These are phyloP conservation scores for Toxoplasma gondii DNA, from an alignment of 169 alveolate species.

Conservation along the genomic window DNA sequence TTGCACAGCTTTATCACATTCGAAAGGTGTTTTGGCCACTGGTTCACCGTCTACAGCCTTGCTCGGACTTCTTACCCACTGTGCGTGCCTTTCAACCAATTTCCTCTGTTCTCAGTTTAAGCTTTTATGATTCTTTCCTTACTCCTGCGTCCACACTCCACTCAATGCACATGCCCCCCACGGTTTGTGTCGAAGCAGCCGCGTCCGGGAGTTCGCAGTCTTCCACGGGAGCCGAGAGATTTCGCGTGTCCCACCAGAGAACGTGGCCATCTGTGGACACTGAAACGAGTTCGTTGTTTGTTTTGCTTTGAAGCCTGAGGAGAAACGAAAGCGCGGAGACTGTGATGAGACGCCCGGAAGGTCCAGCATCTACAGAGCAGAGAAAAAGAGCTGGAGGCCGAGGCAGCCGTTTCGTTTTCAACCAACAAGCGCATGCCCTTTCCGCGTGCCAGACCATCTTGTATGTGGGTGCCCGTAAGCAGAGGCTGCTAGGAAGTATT, in stretches of 20 bases:
- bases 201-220: constrained; percentile 72
- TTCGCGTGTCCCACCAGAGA: constrained; percentile 93
- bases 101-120: no score
- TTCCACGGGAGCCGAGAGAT: constrained; percentile 83
- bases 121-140: background rate
- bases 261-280: constrained; percentile 91
- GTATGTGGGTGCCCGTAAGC: no score
- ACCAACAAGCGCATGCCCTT: no score
- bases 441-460: background rate
- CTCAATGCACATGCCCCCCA: constrained; percentile 91
- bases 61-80: no score
- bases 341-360: background rate
- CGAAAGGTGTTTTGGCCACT: no score
- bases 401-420: no score
- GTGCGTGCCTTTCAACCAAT: no score
- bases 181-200: constrained; percentile 47
- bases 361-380: background rate
- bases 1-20: no score
- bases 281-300: constrained; percentile 91
- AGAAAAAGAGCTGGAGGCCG: background rate
- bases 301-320: constrained; percentile 82
- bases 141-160: constrained; percentile 92
- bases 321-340: background rate
- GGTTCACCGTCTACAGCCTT: no score
- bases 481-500: no score